Evolutionary conservation across 495 filamentous ascomycete genomes (phyloP), one percentile per base, ranked within the genome.

Genomic region (Tetracladium setigerum): DNA sequence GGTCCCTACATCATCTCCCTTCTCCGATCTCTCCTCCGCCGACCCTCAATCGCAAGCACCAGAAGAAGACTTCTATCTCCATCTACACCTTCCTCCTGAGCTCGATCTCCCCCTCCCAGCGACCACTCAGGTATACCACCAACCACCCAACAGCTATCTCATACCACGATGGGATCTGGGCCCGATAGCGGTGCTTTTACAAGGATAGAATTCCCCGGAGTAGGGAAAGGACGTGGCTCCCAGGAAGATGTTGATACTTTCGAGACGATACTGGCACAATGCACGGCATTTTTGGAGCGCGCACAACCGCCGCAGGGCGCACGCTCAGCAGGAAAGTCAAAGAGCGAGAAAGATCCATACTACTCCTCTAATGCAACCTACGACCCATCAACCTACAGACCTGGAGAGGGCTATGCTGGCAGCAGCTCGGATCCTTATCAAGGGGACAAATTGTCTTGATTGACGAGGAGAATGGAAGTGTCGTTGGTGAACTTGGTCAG

Each of bases 161-260:
- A 94, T 96, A 47, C 89, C 89, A 7, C 81, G 89, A 50, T 95
- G 89, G 89, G 89, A 95, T 56, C 67, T 95, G 16, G 88, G 87
- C 13, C 86, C 83, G 87, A 91, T 18, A 82, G 78, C 51, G 88
- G 87, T 48, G 87, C 88, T 8, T 96, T 96, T 58, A 95, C 89
- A 24, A 75, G 86, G 27, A 87, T 96, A 54, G 84, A 94, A 61
- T 95, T 96, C 51, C 89, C 89, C 1, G 60, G 73, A 4, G 71
- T 87, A 9, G 86, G 87, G 10, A 73, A 70, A 41, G 71, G 75
- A 30, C 78, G 77, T 44, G 81, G 83, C 19, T 78, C 83, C 2
- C 89, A 96, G 65, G 89, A 96, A 57, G 89, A 96, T 63, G 73
- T 95, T 19, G 89, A 96, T 62, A 96, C 89, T 0, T 96, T 96